A percentile compares a stretch with the other conserved stretches of the same genome.
These are phyloP conservation scores for Entomortierella lignicola DNA, from an alignment of 192 early-diverging fungal species.

Conservation along the genomic window DNA sequence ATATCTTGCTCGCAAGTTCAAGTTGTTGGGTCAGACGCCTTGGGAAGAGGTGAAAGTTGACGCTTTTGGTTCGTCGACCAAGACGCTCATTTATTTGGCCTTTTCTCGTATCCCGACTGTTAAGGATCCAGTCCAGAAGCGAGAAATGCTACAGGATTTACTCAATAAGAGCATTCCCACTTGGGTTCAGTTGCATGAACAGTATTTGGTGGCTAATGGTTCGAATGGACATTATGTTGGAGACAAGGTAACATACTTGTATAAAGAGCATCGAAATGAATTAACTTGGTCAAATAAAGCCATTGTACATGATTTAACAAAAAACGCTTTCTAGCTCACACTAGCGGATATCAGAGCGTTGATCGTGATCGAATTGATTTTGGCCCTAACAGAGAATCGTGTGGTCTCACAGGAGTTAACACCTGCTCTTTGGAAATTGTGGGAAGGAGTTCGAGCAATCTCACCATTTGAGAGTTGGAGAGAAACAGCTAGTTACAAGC, in stretches of 20 bases:
- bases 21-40: conserved; percentile 9
- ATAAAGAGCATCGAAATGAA: too few relatives aligned
- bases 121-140: not conserved
- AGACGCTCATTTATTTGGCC: conserved; percentile 9
- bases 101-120: not conserved
- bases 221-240: conserved; percentile 37
- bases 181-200: conserved; percentile 16
- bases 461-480: not conserved
- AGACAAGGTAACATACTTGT: not conserved
- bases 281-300: not conserved
- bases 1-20: conserved; percentile 42
- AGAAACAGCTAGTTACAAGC: not conserved
- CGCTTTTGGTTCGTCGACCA: conserved; percentile 32
- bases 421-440: conserved; percentile 6
- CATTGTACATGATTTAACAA: not conserved
- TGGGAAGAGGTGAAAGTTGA: conserved; percentile 13
- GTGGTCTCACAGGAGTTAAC: not conserved
- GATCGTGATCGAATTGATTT: not conserved
- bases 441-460: not conserved
- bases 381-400: not conserved
- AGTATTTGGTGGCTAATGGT: conserved; percentile 1
- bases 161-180: conserved; percentile 1
- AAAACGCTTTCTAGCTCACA: too few relatives aligned
- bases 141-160: not conserved
- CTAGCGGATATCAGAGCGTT: conserved; percentile 1